Conservation (phyloP, 2,329 filamentous ascomycete species). For the Phialemoniopsis sp. region DNA sequence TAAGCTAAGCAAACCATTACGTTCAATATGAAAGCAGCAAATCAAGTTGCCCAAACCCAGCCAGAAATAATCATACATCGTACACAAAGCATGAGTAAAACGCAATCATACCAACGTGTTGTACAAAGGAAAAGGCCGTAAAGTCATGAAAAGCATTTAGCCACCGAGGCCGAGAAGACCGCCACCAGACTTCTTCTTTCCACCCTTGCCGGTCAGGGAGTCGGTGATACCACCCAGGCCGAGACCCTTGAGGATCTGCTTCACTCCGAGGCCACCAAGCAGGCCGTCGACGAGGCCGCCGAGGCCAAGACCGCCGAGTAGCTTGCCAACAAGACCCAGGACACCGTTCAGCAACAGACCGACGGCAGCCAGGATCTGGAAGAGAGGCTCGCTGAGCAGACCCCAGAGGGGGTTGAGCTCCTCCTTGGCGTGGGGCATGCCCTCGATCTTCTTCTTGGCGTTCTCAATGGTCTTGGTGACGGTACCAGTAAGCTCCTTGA, state of each 20-base stretch:
- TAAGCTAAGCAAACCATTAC: too few species aligned
- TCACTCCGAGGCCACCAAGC: conserved; percentile 71
- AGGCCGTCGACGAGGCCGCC: conserved; percentile 77
- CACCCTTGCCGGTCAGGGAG: conserved; percentile 39
- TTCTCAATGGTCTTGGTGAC: conserved; percentile 82
- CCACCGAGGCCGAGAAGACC: conserved; percentile 17
- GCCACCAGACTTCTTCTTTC: conserved; percentile 25
- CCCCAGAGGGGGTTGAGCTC: conserved; percentile 88
- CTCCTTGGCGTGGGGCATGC: conserved; percentile 94
- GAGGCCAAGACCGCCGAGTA: conserved; percentile 77
- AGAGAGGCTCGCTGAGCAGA: conserved; percentile 76
- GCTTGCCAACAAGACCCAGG: conserved; percentile 74
- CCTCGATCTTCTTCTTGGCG: conserved; percentile 83
- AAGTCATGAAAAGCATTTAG: conserved; percentile 1
- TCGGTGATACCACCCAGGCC: conserved; percentile 53
- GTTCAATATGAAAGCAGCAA: too few species aligned
- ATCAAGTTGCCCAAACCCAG: too few species aligned
- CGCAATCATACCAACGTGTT: too few species aligned
- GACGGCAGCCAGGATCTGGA: conserved; percentile 89
- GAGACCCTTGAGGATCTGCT: conserved; percentile 69
- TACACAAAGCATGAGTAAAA: too few species aligned
- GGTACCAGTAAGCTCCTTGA: conserved; percentile 81
- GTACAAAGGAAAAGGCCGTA: too few species aligned
- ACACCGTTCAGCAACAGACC: conserved; percentile 80
- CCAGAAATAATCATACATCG: too few species aligned